Evolutionary conservation across 805 yeast species (phyloP), one percentile per base, ranked within the genome.

Genomic region (Nakazawaea holstii): DNA sequence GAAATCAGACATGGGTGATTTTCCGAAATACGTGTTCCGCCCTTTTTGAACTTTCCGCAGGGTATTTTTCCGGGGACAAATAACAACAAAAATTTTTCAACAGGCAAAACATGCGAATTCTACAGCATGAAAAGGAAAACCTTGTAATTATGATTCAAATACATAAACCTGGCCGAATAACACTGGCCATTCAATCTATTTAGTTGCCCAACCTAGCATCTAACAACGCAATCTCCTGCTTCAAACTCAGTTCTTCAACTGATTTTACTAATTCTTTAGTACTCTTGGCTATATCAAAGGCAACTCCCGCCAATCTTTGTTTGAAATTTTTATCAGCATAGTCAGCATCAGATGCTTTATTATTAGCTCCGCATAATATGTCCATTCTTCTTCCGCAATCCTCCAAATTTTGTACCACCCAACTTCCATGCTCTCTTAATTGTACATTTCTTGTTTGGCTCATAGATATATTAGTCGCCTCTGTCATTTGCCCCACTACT

Each of bases 241-340:
- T 84, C 57, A 91, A 70, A 59, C 91, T 85, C 24, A 96, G 96
- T 61, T 91, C 97, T 62, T 92, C 97, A 5, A 92, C 97, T 1
- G 96, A 87, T 68, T 91, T 91, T 17, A 92, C 98, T 60, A 92
- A 75, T 65, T 92, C 98, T 64, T 91, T 92, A 5, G 97, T 92
- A 64, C 95, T 86, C 66, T 92, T 90, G 24, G 97, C 97, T 67
- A 92, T 87, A 63, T 92, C 98, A 68, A 90, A 92, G 28, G 96
- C 92, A 55, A 91, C 85, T 2, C 97, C 97, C 0, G 98, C 98
- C 54, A 92, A 77, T 59, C 97, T 79, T 66, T 92, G 97, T 66
- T 88, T 88, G 69, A 89, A 84, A 56, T 86, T 86, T 63, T 87
- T 85, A 60, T 89, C 95, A 2, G 97, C 97, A 60, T 76, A 82